Conservation (phyloP, 2,329 filamentous ascomycete genomes). For the Fusarium cicatricum region DNA sequence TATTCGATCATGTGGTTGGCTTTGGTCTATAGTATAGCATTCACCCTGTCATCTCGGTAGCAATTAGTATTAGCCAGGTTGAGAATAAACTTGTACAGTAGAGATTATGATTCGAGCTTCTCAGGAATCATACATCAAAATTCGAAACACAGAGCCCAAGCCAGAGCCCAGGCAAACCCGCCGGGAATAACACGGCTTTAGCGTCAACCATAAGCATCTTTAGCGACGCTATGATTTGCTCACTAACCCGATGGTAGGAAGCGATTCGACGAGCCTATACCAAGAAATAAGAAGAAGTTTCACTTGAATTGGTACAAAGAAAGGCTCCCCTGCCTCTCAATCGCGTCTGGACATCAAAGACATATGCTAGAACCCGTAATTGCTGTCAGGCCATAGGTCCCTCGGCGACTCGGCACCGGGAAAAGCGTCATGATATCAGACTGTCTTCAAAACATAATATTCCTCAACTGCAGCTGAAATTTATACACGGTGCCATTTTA, state of each 20-base stretch:
- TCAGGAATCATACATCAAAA: no score
- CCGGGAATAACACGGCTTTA: slow-evolving; percentile 19
- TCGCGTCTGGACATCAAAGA: background rate
- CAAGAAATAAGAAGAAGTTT: background rate
- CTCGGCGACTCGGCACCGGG: background rate
- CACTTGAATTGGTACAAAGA: no score
- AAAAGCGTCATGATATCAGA: background rate
- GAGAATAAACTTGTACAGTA: no score
- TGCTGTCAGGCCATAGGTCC: background rate
- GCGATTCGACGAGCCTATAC: background rate
- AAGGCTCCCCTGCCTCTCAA: background rate
- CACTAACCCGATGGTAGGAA: background rate
- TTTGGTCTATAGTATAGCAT: no score
- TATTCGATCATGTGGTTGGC: no score
- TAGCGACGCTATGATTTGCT: slow-evolving; percentile 25
- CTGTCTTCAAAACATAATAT: slow-evolving; percentile 20
- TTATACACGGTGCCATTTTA: slow-evolving; percentile 37
- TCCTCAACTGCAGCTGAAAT: slow-evolving; percentile 33
- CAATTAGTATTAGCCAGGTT: no score
- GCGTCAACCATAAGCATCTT: slow-evolving; percentile 19
- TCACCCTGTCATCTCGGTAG: no score
- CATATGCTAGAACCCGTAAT: background rate
- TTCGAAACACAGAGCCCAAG: no score
- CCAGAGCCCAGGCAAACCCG: background rate
- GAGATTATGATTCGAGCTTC: no score